Evolutionary conservation across 371 early-diverging fungal genomes (phyloP).

Genomic region (Batrachochytrium dendrobatidis): DNA sequence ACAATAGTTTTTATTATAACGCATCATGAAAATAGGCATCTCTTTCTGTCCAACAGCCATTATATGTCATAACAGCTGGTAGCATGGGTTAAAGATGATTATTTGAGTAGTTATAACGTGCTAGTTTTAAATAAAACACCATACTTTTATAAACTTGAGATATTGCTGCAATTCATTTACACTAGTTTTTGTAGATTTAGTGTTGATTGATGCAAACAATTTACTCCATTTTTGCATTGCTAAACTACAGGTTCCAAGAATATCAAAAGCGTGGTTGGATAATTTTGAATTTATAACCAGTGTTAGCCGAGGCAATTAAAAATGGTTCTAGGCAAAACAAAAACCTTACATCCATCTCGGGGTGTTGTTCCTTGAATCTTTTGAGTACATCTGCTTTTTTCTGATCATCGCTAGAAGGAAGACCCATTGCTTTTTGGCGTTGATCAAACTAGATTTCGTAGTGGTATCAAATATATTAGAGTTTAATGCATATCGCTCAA

Average conservation of each 20-base stretch:
- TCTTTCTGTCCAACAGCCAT: too few relatives aligned
- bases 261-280: not conserved
- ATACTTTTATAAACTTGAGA: too few relatives aligned
- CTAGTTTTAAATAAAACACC: too few relatives aligned
- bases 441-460: slow-evolving; percentile 72
- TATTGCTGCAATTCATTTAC: too few relatives aligned
- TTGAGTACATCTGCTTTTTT: slow-evolving; percentile 71
- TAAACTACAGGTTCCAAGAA: slow-evolving; percentile 8
- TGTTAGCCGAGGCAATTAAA: not conserved
- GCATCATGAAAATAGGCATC: too few relatives aligned
- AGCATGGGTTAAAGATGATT: too few relatives aligned
- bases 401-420: slow-evolving; percentile 75
- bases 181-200: too few relatives aligned
- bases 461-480: not conserved
- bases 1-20: too few relatives aligned
- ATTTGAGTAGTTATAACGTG: too few relatives aligned
- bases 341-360: slow-evolving; percentile 44
- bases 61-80: too few relatives aligned
- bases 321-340: not conserved
- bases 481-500: too few relatives aligned
- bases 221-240: slow-evolving; percentile 28
- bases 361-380: slow-evolving; percentile 64
- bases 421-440: slow-evolving; percentile 73
- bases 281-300: not conserved
- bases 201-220: too few relatives aligned